Base-by-base conservation (phyloP, 352 stramenopile species). In the Peronospora belbahrii region DNA sequence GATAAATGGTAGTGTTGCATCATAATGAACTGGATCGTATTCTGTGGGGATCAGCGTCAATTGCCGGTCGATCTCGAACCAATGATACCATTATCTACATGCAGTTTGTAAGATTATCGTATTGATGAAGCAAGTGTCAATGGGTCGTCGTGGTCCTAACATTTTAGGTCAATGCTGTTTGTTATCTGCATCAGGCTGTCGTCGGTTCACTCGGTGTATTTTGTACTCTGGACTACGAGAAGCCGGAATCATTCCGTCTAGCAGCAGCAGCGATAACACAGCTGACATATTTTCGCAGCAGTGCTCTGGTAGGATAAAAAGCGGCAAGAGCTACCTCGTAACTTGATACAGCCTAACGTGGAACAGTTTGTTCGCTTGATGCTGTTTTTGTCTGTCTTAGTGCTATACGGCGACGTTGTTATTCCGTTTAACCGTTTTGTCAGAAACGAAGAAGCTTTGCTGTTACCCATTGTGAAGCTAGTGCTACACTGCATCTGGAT, bases 201-300 rank as follows among this genome's bases (percentile, higher is more conserved):
- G 55, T 75, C n/a, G 25, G 27, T n/a, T 14, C 67, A 6, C 44
- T 85, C 0, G 53, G 39, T 0, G 34, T 64, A 2, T 52, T 41
- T 42, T 72, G 65, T 19, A 52, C 56, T 18, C 27, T 82, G 30
- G 62, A 71, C 33, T 86, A 81, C 34, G 58, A 86, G 0, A 86
- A 86, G 34, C 60, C 74, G 0, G 56, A 60, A 11, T 66, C 70
- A 6, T 60, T 75, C 15, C 72, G 76, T 2, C 42, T 81, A 8
- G 61, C 45, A 0, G 72, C 59, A 24, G 48, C 58, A 7, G 46
- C 35, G 0, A 67, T 18, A 1, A 49, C 46, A 3, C 39, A 65
- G 19, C 41, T 86, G 32, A 33, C 85, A 13, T 84, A 88, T 52
- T 86, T 88, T 30, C 76, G 76, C 49, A 86, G 61, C 38, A 72